phyloP scores from a whole-genome alignment of 2,329 filamentous ascomycete species.

The Aspergillus pseudoterreus region DNA sequence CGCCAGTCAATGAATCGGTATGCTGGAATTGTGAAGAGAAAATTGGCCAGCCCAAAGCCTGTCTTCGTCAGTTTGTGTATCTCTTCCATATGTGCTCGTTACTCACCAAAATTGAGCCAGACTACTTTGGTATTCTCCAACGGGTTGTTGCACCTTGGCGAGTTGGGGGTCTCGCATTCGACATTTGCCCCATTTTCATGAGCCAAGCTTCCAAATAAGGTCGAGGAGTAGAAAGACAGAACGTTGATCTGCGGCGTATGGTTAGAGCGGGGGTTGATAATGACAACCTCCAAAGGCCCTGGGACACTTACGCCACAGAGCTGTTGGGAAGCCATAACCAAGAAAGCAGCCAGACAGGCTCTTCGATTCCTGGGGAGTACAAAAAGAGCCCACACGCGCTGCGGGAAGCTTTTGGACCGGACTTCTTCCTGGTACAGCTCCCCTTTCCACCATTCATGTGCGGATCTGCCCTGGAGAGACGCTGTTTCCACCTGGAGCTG shows the following conservation, averaged over 20 bases:
- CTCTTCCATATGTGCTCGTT: not conserved
- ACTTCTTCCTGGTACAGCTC: constrained; percentile 10
- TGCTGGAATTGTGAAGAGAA: constrained; percentile 27
- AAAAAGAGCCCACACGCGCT: constrained; percentile 19
- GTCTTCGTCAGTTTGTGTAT: too few relatives aligned
- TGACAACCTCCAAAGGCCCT: not conserved
- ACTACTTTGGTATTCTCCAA: constrained; percentile 2
- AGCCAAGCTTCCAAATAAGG: constrained; percentile 13
- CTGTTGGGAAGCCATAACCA: constrained; percentile 29
- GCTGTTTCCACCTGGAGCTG: constrained; percentile 30
- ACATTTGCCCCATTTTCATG: not conserved
- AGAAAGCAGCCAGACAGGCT: constrained; percentile 22
- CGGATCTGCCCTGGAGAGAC: constrained; percentile 1
- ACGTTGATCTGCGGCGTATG: constrained; percentile 21
- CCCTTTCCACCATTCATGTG: not conserved
- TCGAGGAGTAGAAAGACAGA: constrained; percentile 27
- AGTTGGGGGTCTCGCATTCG: not conserved
- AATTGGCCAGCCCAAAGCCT: constrained; percentile 28
- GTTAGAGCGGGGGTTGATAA: not conserved
- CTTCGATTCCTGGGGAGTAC: constrained; percentile 19
- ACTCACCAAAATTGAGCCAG: constrained; percentile 20
- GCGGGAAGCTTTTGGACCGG: constrained; percentile 11
- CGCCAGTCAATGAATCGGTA: constrained; percentile 24
- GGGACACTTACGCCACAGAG: constrained; percentile 22
- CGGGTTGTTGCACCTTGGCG: not conserved